Evolutionary conservation across 129 eudicot genomes (phyloP), one percentile per base, ranked within the genome.

Genomic region (Lactuca saligna): DNA sequence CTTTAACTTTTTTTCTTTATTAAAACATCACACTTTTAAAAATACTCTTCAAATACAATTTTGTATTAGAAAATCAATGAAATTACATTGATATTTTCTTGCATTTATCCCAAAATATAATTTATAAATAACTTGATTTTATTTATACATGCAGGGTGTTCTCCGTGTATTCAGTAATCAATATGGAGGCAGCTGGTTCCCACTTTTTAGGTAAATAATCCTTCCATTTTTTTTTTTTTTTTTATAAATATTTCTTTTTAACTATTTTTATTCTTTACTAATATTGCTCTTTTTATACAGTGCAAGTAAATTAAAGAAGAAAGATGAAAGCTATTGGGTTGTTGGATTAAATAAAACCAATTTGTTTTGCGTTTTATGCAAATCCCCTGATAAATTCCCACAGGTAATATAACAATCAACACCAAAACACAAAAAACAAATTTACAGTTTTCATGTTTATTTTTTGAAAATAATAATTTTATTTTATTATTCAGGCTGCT

Each of bases 111-210:
- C 2, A 64, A 35, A 38, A 39, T 44, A 42, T 50, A 37, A 39
- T 65, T 16, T 31, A 46, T 38, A 16, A 8, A 4, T 35, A 57
- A 68, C 20, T 70, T 71, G 50, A 68, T 58, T 57, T 68, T 25
- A 25, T 25, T 70, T 42, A 14, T 31, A 46, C 14, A 5, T 46
- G 61, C 65, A 94, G 99, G 99, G 97, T 61, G 77, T 94, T 60
- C 80, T 94, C 12, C 93, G 96, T 56, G 96, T 87, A 46, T 94
- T 81, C 46, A 72, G 82, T 58, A 79, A 84, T 69, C 99, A 94
- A 69, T 90, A 57, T 32, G 97, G 96, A 42, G 97, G 97, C 61
- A 85, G 88, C 48, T 94, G 99, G 99, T 62, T 90, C 61, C 99
- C 99, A 75, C 80, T 85, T 46, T 94, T 94, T 80, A 94, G 97